These are phyloP conservation scores for Pachyrhizus erosus DNA, from an alignment of 306 rosid species.

Conservation along the genomic window DNA sequence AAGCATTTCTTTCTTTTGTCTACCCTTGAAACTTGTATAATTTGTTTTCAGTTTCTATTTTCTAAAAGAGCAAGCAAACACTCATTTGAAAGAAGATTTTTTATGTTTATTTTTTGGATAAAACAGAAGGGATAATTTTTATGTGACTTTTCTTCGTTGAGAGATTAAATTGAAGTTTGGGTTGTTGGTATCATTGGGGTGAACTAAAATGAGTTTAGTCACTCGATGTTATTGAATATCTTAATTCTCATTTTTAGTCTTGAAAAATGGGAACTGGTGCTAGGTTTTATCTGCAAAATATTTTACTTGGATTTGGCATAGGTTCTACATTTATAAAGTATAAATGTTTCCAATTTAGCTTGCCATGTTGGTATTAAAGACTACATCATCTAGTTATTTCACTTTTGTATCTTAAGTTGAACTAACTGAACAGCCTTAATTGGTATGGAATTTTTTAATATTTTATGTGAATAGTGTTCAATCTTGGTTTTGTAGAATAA, in stretches of 20 bases:
- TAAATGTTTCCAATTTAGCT: background rate
- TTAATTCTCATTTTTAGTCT: conserved; percentile 10
- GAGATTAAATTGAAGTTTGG: background rate
- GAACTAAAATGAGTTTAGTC: background rate
- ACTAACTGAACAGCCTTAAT: background rate
- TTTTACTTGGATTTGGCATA: background rate
- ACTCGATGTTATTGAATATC: conserved; percentile 1
- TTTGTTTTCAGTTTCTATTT: conserved; percentile 18
- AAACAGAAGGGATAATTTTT: background rate
- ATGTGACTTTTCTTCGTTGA: background rate
- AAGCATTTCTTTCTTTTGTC: background rate
- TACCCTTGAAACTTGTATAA: background rate
- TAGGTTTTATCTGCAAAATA: background rate
- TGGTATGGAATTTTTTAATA: background rate
- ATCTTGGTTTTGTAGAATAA: conserved; percentile 1
- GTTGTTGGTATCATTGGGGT: background rate
- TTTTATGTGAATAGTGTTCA: background rate
- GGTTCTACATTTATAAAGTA: background rate
- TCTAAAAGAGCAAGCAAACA: background rate
- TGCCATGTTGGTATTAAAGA: conserved; percentile 22
- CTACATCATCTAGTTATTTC: conserved; percentile 5
- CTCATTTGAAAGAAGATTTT: background rate
- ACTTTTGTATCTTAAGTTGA: background rate
- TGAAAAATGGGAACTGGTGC: background rate
- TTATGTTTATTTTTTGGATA: background rate